Conservation (phyloP, 345 rosid genomes). For the Heritiera littoralis region DNA sequence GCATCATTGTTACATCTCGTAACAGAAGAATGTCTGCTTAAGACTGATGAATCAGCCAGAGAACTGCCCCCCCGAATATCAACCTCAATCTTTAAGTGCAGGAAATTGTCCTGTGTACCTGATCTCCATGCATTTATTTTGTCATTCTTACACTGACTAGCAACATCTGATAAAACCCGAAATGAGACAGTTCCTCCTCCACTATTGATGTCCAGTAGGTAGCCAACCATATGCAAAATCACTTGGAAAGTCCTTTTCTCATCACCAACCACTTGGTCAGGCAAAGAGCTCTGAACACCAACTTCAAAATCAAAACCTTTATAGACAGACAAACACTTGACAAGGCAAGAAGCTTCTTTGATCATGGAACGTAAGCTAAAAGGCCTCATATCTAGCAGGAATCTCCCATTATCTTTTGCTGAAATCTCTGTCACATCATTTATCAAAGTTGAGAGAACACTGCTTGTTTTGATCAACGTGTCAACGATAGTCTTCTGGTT, state of each 20-base stretch:
- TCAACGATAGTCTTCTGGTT: constrained; percentile 70
- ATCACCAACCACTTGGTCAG: constrained; percentile 78
- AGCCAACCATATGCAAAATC: constrained; percentile 88
- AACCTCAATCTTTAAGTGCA: constrained; percentile 65
- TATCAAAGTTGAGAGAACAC: constrained; percentile 74
- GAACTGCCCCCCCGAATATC: constrained; percentile 55
- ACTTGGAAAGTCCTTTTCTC: constrained; percentile 88
- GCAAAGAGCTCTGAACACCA: constrained; percentile 69
- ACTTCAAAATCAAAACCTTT: constrained; percentile 69
- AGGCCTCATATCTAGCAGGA: constrained; percentile 59
- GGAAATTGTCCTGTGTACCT: constrained; percentile 46
- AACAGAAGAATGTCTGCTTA: constrained; percentile 33
- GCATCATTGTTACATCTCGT: constrained; percentile 49
- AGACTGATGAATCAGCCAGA: constrained; percentile 40
- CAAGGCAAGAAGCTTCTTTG: constrained; percentile 82
- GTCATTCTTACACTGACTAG: constrained; percentile 52
- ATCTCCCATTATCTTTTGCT: constrained; percentile 65
- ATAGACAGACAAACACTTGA: constrained; percentile 74
- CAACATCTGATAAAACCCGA: constrained; percentile 50
- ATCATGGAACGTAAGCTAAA: constrained; percentile 75
- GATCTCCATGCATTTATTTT: constrained; percentile 57
- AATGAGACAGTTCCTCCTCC: constrained; percentile 63
- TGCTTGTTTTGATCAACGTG: constrained; percentile 67
- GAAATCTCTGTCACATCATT: constrained; percentile 82
- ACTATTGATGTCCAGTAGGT: constrained; percentile 56